Conservation (phyloP, 129 eudicot species). For the Pulicaria dysenterica region DNA sequence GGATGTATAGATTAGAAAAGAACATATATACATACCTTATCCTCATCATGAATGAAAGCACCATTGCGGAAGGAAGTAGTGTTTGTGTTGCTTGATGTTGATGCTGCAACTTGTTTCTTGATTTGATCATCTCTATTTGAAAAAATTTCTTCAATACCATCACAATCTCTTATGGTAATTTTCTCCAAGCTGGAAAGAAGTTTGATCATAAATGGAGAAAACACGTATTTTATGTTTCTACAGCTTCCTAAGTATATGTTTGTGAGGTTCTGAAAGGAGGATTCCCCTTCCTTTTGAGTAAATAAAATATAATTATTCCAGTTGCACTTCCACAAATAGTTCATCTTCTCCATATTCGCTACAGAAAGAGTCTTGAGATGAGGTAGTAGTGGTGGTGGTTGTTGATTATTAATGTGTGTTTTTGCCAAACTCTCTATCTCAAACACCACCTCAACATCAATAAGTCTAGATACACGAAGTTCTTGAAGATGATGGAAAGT, state of each 20-base stretch:
- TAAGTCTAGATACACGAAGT: background rate
- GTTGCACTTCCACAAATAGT: slow-evolving; percentile 17
- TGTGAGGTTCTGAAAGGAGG: no score
- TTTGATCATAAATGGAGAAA: slow-evolving; percentile 11
- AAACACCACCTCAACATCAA: slow-evolving; percentile 15
- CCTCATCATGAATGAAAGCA: no score
- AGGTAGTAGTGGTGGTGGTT: background rate
- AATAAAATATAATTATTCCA: no score
- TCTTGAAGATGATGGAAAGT: background rate
- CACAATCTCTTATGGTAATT: background rate
- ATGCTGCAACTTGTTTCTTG: slow-evolving; percentile 1
- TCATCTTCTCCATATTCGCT: background rate
- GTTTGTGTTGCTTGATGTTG: background rate
- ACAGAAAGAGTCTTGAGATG: background rate
- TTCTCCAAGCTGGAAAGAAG: background rate
- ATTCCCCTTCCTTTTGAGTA: no score
- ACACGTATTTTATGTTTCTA: background rate
- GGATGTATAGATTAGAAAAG: no score
- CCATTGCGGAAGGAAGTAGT: background rate
- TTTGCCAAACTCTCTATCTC: slow-evolving; percentile 1
- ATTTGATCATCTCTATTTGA: slow-evolving; percentile 12
- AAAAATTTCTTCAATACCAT: slow-evolving; percentile 16
- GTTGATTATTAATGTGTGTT: background rate
- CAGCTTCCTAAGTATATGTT: background rate
- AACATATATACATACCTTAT: no score